Percentiles rank a stretch among this genome's conserved stretches.
phyloP scores from a whole-genome alignment of 78 protist species.

The slime mould (Dictyostelium discoideum) region dicty_2.7 NC_007089.4:2381501-2382000 shows the following conservation, averaged over 20 bases:
- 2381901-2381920: conserved; percentile 45
- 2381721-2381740: no score
- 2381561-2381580: conserved; percentile 30
- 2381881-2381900: conserved; percentile 51
- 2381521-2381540: conserved; percentile 28
- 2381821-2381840: conserved; percentile 38
- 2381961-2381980: conserved; percentile 42
- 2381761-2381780: not conserved
- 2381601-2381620: conserved; percentile 28
- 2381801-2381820: not conserved
- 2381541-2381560: conserved; percentile 20
- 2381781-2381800: not conserved
- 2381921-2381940: conserved; percentile 54
- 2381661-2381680: not conserved
- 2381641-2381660: conserved; percentile 49
- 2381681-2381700: no score
- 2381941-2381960: conserved; percentile 69
- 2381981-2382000: conserved; percentile 41
- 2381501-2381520: conserved; percentile 75
- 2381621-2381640: conserved; percentile 61
- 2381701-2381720: no score
- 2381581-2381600: conserved; percentile 44
- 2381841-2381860: conserved; percentile 28
- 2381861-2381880: conserved; percentile 41
- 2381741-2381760: not conserved